Conservation (phyloP, 2,329 filamentous ascomycete species). For the Fusarium vanettenii region DNA sequence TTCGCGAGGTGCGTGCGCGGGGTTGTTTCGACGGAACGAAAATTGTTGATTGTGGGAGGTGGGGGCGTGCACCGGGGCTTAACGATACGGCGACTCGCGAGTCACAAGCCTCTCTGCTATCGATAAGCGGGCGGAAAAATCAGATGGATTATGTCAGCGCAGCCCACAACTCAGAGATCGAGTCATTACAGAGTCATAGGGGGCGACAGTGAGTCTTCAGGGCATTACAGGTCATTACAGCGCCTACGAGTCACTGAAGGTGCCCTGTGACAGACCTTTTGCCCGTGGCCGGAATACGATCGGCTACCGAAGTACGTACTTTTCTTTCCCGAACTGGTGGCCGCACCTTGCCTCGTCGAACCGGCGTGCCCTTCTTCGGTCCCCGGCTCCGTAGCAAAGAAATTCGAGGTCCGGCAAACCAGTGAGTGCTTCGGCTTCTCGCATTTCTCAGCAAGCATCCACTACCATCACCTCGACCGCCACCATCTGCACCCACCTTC, state of each 20-base stretch:
- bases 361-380: conserved; percentile 27
- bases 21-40: conserved; percentile 51
- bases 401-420: conserved; percentile 38
- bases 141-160: conserved; percentile 18
- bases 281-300: conserved; percentile 3
- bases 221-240: not conserved
- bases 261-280: not conserved
- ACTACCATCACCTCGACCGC: conserved; percentile 29
- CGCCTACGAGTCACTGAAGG: not conserved
- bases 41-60: conserved; percentile 57
- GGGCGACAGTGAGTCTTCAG: not conserved
- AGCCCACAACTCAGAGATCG: conserved; percentile 16
- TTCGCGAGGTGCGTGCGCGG: conserved; percentile 49
- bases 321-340: not conserved
- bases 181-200: not conserved
- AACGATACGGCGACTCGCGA: conserved; percentile 46
- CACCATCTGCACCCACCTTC: conserved; percentile 6
- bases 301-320: conserved; percentile 26
- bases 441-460: conserved; percentile 44
- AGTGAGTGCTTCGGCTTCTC: conserved; percentile 34
- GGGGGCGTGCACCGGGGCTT: conserved; percentile 55
- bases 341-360: conserved; percentile 23
- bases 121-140: conserved; percentile 26
- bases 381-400: conserved; percentile 32
- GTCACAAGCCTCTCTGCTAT: conserved; percentile 26